A percentile compares a stretch with the other conserved stretches of the same genome.
phyloP scores from a whole-genome alignment of 176 grass and related monocot species.

The Phyllostachys edulis region DNA sequence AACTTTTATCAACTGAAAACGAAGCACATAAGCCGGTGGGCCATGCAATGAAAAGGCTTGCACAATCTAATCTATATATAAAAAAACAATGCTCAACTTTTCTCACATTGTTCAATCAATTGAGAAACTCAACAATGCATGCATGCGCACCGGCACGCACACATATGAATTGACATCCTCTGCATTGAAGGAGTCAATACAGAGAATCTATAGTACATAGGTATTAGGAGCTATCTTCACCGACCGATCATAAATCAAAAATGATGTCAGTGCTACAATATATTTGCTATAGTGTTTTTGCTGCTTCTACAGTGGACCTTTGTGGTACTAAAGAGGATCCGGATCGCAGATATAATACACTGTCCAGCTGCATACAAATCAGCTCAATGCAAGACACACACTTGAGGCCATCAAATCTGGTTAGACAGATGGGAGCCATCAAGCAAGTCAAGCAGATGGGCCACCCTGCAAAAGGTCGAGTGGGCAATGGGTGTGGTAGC shows the following conservation, averaged over 20 bases:
- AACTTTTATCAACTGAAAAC: conserved; percentile 4
- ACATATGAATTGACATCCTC: too few species aligned
- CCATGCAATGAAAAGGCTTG: background rate
- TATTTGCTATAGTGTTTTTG: too few species aligned
- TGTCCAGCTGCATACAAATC: background rate
- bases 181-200: too few species aligned
- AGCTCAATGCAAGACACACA: background rate
- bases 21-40: background rate
- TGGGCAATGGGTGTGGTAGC: conserved; percentile 30
- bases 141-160: too few species aligned
- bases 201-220: too few species aligned
- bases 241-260: too few species aligned
- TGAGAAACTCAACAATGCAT: background rate
- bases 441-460: conserved; percentile 38
- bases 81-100: background rate
- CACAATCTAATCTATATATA: background rate
- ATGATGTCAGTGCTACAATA: too few species aligned
- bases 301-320: too few species aligned
- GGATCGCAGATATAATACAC: too few species aligned
- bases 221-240: too few species aligned
- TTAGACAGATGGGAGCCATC: conserved; percentile 39
- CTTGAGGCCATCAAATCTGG: conserved; percentile 7
- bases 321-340: too few species aligned
- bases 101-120: background rate
- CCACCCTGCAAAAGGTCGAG: conserved; percentile 53